Conservation (phyloP, 1,139 yeast species). For the Taphrina betulina region DNA sequence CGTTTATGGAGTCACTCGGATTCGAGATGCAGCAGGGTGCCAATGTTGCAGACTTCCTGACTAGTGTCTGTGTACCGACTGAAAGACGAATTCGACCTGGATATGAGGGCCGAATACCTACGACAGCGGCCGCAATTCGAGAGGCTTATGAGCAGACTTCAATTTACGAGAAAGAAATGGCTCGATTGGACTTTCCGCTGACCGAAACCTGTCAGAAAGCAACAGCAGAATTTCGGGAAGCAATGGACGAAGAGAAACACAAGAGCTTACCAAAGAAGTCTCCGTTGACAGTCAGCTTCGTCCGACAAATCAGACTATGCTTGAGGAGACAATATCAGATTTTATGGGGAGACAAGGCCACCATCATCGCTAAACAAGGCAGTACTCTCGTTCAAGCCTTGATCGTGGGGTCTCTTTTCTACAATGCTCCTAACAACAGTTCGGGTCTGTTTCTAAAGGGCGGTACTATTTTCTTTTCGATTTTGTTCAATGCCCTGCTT, state of each 20-base stretch:
- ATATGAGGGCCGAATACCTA: slow-evolving; percentile 56
- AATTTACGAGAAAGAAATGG: not conserved
- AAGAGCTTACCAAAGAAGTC: slow-evolving; percentile 45
- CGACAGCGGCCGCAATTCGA: slow-evolving; percentile 49
- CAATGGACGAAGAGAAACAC: slow-evolving; percentile 44
- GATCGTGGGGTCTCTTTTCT: slow-evolving; percentile 71
- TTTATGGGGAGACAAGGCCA: slow-evolving; percentile 26
- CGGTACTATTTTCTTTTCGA: slow-evolving; percentile 72
- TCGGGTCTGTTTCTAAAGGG: slow-evolving; percentile 63
- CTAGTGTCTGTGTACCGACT: slow-evolving; percentile 50
- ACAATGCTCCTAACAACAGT: slow-evolving; percentile 51
- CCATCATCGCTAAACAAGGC: slow-evolving; percentile 47
- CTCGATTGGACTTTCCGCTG: not conserved
- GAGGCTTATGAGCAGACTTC: not conserved
- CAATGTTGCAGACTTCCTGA: slow-evolving; percentile 77
- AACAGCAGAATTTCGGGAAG: slow-evolving; percentile 25
- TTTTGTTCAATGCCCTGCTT: slow-evolving; percentile 74
- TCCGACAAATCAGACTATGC: slow-evolving; percentile 43
- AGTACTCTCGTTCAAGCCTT: slow-evolving; percentile 48
- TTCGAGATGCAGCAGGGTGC: slow-evolving; percentile 69
- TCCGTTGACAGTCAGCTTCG: slow-evolving; percentile 43
- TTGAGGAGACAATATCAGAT: slow-evolving; percentile 25
- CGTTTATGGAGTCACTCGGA: slow-evolving; percentile 64
- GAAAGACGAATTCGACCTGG: slow-evolving; percentile 52
- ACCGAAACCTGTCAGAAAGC: not conserved